Evolutionary conservation across 2,329 filamentous ascomycete species (phyloP), one percentile per base, ranked within the genome.

Genomic region (Diaporthe helianthi): DNA sequence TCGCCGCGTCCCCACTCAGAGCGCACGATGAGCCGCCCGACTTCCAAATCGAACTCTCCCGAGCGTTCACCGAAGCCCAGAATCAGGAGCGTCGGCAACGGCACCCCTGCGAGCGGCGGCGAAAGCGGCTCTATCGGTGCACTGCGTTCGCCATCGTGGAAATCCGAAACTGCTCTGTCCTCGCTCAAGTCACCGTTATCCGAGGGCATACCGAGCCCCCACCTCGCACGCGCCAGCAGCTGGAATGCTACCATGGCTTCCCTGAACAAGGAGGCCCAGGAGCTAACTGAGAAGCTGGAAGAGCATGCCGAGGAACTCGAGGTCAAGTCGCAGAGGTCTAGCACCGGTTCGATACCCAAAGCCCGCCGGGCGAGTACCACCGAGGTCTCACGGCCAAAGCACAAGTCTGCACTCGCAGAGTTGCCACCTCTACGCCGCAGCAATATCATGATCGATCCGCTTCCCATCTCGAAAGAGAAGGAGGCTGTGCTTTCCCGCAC

Each of bases 391-490:
- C 88, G 86, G 72, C 81, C 83, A 9, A 85, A 89, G 47, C 83
- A 89, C 70, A 91, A 88, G 83, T 84, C 90, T 80, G 81, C 95
- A 76, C 80, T 90, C 80, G 82, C 94, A 9, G 87, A 93, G 73
- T 83, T 90, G 1, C 91, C 91, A 0, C 90, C 91, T 0, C 81
- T 93, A 10, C 89, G 90, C 67, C 89, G 89, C 74, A 90, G 89
- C 51, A 92, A 94, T 74, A 90, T 93, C 73, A 93, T 95, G 87
- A 93, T 95, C 71, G 93, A 96, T 75, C 93, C 93, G 4, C 82
- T 96, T 44, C 93, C 93, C 19, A 89, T 94, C 33, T 95, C 92
- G 54, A 94, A 93, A 78, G 93, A 96, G 80, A 96, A 96, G 78
- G 92, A 95, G 76, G 92, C 92, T 3, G 92, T 94, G 2, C 83